These are phyloP conservation scores for Neofusicoccum parvum DNA, from an alignment of 2,329 filamentous ascomycete species.

Conservation along the genomic window DNA sequence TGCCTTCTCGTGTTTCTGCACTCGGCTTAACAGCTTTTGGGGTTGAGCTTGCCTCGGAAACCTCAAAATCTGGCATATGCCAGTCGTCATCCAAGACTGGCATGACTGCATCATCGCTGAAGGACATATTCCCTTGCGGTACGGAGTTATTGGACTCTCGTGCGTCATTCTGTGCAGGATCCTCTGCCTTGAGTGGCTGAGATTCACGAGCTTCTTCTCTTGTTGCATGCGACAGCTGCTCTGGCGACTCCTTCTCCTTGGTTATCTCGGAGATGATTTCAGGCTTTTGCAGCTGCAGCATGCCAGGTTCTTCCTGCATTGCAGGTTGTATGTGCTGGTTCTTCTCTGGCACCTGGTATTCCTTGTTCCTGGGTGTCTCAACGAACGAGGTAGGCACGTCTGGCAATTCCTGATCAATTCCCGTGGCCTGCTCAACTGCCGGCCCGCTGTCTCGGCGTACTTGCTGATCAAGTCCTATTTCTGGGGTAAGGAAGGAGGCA, in stretches of 20 bases:
- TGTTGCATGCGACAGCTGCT: too few species aligned
- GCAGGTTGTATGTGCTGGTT: not conserved
- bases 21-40: not conserved
- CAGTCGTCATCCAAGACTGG: conserved; percentile 4
- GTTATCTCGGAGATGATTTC: too few species aligned
- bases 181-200: not conserved
- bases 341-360: not conserved
- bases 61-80: not conserved
- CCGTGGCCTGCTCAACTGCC: not conserved
- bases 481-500: not conserved
- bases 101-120: not conserved
- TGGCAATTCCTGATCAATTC: too few species aligned
- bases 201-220: not conserved
- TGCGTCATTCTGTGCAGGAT: not conserved
- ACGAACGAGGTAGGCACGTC: too few species aligned
- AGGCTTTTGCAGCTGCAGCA: too few species aligned
- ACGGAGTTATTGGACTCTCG: not conserved
- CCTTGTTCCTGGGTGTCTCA: not conserved
- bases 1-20: not conserved
- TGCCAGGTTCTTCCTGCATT: too few species aligned
- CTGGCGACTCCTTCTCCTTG: too few species aligned
- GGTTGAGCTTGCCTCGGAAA: not conserved
- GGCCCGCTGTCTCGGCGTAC: not conserved
- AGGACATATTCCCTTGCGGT: not conserved
- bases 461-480: not conserved